Evolutionary conservation across 1,139 yeast genomes (phyloP), one percentile per base, ranked within the genome.

Genomic region (Pichia sp.): DNA sequence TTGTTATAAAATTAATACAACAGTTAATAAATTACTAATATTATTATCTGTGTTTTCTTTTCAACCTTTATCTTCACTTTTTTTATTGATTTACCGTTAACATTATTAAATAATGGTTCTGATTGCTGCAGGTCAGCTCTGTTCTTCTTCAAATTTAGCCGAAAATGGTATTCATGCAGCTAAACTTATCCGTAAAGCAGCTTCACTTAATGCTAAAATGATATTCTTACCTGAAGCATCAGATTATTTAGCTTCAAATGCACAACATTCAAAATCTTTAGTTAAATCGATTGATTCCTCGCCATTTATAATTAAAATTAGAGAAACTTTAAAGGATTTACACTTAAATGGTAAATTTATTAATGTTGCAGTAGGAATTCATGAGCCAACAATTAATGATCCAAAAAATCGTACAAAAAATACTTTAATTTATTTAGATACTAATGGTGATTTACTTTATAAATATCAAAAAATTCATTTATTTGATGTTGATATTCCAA

Each of bases 141-240:
- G 92, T 54, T 85, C 96, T 0, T 75, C 92, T 0, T 71, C 87
- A 2, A 76, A 74, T 42, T 64, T 87, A 25, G 55, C 65, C 2
- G 69, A 69, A 27, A 92, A 92, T 55, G 80, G 87, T 12, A 58
- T 65, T 9, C 66, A 71, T 1, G 92, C 82, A 0, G 70, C 73
- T 20, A 69, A 69, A 39, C 67, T 89, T 33, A 78, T 89, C 28
- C 62, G 67, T n/a, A 65, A 70, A 45, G 95, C 97, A 0, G 72
- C 84, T 0, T 63, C 64, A 8, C 60, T 70, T 10, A 72, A 80
- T 4, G 87, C 82, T 10, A 68, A 73, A 49, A 78, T 87, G 4
- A 69, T 90, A 9, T 89, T 90, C 59, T 72, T 92, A 36, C 97
- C 97, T 1, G 98, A 92, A 61, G 97, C 97, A 0, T 74, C 92